phyloP scores from a whole-genome alignment of 2,329 filamentous ascomycete species.

The Claviceps monticola region DNA sequence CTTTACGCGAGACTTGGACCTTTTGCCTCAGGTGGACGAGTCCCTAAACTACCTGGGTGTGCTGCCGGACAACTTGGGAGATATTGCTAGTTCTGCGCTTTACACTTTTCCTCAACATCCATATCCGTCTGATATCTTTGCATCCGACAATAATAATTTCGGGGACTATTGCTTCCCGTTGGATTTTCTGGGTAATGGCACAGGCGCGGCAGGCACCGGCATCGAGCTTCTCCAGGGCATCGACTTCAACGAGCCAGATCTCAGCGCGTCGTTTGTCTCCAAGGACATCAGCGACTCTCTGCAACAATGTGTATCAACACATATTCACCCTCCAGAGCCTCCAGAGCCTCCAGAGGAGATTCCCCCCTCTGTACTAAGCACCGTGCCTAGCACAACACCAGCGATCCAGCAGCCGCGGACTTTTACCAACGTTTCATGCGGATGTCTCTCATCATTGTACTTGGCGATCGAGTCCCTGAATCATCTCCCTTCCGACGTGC shows the following conservation, averaged over 20 bases:
- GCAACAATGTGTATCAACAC: conserved; percentile 14
- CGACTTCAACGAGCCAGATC: conserved; percentile 19
- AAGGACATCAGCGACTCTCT: conserved; percentile 17
- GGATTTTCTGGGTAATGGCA: conserved; percentile 7
- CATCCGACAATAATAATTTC: conserved; percentile 4
- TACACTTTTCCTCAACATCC: not conserved
- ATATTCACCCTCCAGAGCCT: conserved; percentile 8
- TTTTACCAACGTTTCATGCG: conserved; percentile 23
- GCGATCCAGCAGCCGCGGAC: conserved; percentile 7
- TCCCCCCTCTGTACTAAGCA: conserved; percentile 13
- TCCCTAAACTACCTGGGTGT: conserved; percentile 24
- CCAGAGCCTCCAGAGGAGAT: conserved; percentile 7
- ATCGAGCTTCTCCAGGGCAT: conserved; percentile 18
- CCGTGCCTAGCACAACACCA: conserved; percentile 7
- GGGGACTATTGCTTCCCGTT: conserved; percentile 5
- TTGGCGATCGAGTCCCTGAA: conserved; percentile 36
- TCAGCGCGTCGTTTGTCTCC: conserved; percentile 13
- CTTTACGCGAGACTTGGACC: conserved; percentile 16
- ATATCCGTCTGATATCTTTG: conserved; percentile 7
- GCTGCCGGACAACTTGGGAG: conserved; percentile 13
- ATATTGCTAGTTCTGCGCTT: too few species aligned
- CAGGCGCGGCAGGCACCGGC: conserved; percentile 8
- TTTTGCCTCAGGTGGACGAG: conserved; percentile 18
- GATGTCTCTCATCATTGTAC: conserved; percentile 36
- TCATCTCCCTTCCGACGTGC: conserved; percentile 29